phyloP scores from a whole-genome alignment of 2,329 filamentous ascomycete species.

The Trichophyton schoenleinii region DNA sequence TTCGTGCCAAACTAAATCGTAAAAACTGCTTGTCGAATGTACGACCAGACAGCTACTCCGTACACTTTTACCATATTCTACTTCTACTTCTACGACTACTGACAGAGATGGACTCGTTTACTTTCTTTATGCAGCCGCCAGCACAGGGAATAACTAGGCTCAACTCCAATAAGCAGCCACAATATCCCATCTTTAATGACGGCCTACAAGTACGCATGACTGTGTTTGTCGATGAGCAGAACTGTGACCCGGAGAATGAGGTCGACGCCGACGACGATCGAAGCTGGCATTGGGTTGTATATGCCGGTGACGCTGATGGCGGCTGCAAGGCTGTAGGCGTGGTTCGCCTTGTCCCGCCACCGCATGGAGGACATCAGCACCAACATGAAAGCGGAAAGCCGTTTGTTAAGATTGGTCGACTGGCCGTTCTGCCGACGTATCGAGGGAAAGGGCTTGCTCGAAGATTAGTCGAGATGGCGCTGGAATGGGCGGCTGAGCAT shows the following conservation, averaged over 20 bases:
- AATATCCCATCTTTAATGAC: constrained; percentile 46
- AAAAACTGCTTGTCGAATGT: too few species aligned
- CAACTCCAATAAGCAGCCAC: constrained; percentile 6
- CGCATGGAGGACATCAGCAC: constrained; percentile 21
- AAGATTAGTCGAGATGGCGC: constrained; percentile 52
- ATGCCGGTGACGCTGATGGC: constrained; percentile 45
- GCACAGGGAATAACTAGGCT: neutral
- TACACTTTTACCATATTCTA: neutral
- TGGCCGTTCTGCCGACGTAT: neutral
- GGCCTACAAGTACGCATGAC: constrained; percentile 46
- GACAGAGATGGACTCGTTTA: neutral
- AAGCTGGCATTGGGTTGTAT: constrained; percentile 80
- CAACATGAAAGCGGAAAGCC: neutral
- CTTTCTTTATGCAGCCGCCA: neutral
- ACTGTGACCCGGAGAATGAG: constrained; percentile 52
- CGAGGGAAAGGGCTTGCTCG: constrained; percentile 31
- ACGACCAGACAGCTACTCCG: neutral
- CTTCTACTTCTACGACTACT: neutral
- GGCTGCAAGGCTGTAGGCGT: constrained; percentile 54
- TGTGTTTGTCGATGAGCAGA: constrained; percentile 48
- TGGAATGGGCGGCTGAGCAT: constrained; percentile 55
- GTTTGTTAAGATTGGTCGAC: neutral
- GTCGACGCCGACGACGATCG: constrained; percentile 68
- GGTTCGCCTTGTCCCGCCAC: constrained; percentile 69
- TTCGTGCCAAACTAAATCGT: too few species aligned